A percentile compares a stretch with the other conserved stretches of the same genome.
phyloP scores from a whole-genome alignment of 192 early-diverging fungal species.

The Entomortierella beljakovae region DNA sequence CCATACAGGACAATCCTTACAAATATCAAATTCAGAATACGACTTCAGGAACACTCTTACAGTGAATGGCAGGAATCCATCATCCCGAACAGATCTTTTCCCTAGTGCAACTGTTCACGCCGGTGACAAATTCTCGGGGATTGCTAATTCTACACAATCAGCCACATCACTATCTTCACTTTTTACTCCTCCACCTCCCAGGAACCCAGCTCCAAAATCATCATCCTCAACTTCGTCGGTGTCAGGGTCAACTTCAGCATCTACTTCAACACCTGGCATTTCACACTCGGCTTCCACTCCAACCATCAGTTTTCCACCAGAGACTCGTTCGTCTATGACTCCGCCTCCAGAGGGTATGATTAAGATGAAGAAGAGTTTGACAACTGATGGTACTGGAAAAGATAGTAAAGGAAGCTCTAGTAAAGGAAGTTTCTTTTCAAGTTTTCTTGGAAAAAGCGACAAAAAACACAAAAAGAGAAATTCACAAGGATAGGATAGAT shows the following conservation, averaged over 20 bases:
- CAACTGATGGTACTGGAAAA: slow-evolving; percentile 32
- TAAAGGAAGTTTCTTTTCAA: slow-evolving; percentile 27
- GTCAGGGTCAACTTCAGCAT: neutral
- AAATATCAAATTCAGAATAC: slow-evolving; percentile 27
- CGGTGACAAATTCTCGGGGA: slow-evolving; percentile 25
- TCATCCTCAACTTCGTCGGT: neutral
- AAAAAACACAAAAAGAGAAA: slow-evolving; percentile 10
- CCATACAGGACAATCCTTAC: slow-evolving; percentile 18
- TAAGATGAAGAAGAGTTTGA: slow-evolving; percentile 55
- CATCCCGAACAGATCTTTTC: slow-evolving; percentile 6
- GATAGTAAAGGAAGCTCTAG: slow-evolving; percentile 1
- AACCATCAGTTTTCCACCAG: slow-evolving; percentile 6
- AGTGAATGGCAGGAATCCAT: neutral
- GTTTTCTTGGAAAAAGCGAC: slow-evolving; percentile 20
- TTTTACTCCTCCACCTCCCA: slow-evolving; percentile 3
- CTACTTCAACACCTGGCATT: neutral
- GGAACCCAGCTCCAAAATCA: neutral
- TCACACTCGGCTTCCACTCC: no score
- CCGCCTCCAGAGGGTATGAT: slow-evolving; percentile 44
- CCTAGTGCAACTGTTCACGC: slow-evolving; percentile 32
- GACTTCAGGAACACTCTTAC: slow-evolving; percentile 19
- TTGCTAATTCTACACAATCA: neutral
- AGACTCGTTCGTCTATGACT: slow-evolving; percentile 3
- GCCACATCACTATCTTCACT: slow-evolving; percentile 21
- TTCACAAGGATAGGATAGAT: neutral